Base-by-base conservation (phyloP, 2,329 filamentous ascomycete genomes). In the Myriosclerotinia scirpicola region DNA sequence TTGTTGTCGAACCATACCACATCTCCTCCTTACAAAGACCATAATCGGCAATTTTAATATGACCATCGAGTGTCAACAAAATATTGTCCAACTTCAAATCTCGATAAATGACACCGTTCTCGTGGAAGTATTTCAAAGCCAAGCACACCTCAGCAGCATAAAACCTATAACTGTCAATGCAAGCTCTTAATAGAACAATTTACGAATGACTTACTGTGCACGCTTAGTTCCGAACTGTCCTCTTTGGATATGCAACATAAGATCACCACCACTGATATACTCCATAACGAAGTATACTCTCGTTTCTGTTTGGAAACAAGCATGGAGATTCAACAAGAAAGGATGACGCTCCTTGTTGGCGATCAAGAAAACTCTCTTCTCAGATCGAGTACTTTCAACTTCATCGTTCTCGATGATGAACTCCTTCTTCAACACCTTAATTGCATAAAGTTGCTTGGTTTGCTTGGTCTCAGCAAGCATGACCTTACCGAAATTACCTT, bases 391-490 rank as follows among this genome's bases (percentile, higher is more conserved):
- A 79, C 94, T 98, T 79, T 99, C 95, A 9, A 99, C 95, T 81
- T 99, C 95, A 76, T 99, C 95, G 71, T 99, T 97, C 78, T 99
- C 96, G 69, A 99, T 99, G 76, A 99, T 99, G 78, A 99, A 99
- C 78, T 99, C 95, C 81, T 99, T 99, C 85, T 99, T 99, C 73
- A 99, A 82, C 48, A 99, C 95, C 80, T 99, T 99, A 79, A 99
- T 99, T 67, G 95, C 95, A 77, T 98, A 99, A 9, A 99, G 83
- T 78, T 94, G 91, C 79, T 93, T 92, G 12, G 91, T 88, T 65
- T 88, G 88, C 83, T 99, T 99, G 1, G 95, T 97, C 80, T 99
- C 96, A 2, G 95, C 95, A 78, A 99, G 83, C 95, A 99, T 99
- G 80, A 99, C 95, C 80, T 99, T 99, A 78, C 95, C 95, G 77